phyloP scores from a whole-genome alignment of 2,329 filamentous ascomycete genomes.

The Chrysoporthe cubensis region DNA sequence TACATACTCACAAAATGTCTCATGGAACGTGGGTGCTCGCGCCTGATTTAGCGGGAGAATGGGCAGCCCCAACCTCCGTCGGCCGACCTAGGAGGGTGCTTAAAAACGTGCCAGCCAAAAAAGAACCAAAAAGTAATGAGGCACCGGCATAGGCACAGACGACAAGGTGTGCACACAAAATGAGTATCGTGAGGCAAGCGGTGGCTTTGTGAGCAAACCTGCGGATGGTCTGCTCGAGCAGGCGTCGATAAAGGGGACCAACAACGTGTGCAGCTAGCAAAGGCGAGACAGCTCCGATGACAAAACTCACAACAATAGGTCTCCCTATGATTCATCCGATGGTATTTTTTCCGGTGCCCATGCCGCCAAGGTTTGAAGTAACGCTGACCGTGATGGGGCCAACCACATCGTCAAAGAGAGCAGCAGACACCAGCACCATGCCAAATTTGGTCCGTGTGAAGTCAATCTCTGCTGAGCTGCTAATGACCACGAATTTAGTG shows the following conservation, averaged over 20 bases:
- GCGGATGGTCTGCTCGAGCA: constrained; percentile 40
- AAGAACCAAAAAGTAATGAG: constrained; percentile 43
- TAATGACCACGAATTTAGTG: constrained; percentile 39
- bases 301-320: constrained; percentile 43
- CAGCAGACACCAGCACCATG: constrained; percentile 49
- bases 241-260: constrained; percentile 41
- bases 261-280: constrained; percentile 44
- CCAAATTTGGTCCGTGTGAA: constrained; percentile 48
- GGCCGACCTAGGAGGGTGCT: constrained; percentile 42
- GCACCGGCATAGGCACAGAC: constrained; percentile 43
- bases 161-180: constrained; percentile 35
- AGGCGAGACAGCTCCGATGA: constrained; percentile 41
- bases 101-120: constrained; percentile 45
- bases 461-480: constrained; percentile 39
- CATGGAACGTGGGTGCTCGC: constrained; percentile 43
- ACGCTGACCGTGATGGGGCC: constrained; percentile 47
- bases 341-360: constrained; percentile 32
- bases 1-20: constrained; percentile 44
- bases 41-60: constrained; percentile 40
- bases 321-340: constrained; percentile 43
- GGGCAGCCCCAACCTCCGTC: constrained; percentile 34
- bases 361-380: constrained; percentile 33
- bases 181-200: constrained; percentile 39
- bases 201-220: constrained; percentile 36
- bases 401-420: constrained; percentile 51